Evolutionary conservation across 2,329 filamentous ascomycete species (phyloP).

Genomic region (Ceratocystis colombiana): DNA sequence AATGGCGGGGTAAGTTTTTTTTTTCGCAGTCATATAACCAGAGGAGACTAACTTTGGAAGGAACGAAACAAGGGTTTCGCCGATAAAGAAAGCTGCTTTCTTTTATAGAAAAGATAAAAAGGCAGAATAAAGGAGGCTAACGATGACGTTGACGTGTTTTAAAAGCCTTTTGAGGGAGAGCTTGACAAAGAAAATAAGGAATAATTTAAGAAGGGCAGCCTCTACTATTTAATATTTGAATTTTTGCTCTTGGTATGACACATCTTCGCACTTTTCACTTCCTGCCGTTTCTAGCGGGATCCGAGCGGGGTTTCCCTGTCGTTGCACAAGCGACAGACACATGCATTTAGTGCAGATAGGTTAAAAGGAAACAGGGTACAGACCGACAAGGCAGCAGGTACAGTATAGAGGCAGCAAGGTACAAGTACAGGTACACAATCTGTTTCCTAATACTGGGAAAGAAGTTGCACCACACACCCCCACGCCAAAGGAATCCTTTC

Average conservation of each 20-base stretch:
- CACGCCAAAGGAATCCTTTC: too few species aligned
- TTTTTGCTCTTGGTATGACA: background rate
- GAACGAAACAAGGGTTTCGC: conserved; percentile 1
- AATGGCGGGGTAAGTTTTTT: conserved; percentile 25
- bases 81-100: background rate
- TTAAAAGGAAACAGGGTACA: background rate
- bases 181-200: background rate
- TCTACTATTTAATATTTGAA: background rate
- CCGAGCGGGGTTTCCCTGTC: background rate
- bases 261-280: conserved; percentile 2
- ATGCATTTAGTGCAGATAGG: background rate
- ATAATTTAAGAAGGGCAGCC: background rate
- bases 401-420: background rate
- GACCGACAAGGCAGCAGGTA: background rate
- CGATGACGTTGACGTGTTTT: background rate
- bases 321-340: background rate
- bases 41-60: conserved; percentile 19
- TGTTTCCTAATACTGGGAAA: too few species aligned
- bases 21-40: conserved; percentile 15
- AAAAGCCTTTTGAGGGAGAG: background rate
- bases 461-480: too few species aligned
- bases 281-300: background rate
- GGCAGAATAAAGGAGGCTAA: background rate
- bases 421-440: background rate
- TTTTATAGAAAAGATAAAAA: background rate